Evolutionary conservation across 2,329 filamentous ascomycete species (phyloP).

Genomic region (Emergomyces orientalis): DNA sequence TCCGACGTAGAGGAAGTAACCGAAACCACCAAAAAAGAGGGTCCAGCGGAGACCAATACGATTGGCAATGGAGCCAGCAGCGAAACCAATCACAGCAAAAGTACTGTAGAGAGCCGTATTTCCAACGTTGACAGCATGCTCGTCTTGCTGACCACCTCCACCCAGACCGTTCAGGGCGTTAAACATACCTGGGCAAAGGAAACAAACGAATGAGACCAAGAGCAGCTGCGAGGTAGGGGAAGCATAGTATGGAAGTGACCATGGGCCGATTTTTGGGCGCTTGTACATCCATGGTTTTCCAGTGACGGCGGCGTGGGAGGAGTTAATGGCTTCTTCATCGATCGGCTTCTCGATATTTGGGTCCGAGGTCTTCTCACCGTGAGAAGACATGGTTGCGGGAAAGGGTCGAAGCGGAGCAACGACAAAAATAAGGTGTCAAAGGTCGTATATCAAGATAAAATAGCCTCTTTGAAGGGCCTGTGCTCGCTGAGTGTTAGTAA

Average conservation of each 20-base stretch:
- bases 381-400: conserved; percentile 10
- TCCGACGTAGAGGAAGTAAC: conserved; percentile 42
- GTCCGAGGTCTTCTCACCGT: conserved; percentile 8
- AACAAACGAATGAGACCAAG: conserved; percentile 62
- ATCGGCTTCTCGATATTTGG: conserved; percentile 24
- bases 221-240: conserved; percentile 63
- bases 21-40: conserved; percentile 39
- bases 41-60: conserved; percentile 37
- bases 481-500: neutral
- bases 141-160: conserved; percentile 52
- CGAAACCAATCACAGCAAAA: conserved; percentile 57
- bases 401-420: conserved; percentile 1
- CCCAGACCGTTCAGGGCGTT: conserved; percentile 59
- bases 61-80: conserved; percentile 46
- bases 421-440: neutral
- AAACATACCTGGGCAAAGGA: conserved; percentile 65
- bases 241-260: conserved; percentile 57
- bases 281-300: conserved; percentile 58
- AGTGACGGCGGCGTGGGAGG: conserved; percentile 16
- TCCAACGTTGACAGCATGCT: conserved; percentile 54
- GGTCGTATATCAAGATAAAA: neutral
- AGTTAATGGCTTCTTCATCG: conserved; percentile 20
- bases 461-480: neutral
- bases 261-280: conserved; percentile 45
- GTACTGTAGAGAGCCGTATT: conserved; percentile 64